Evolutionary conservation across 768 basidiomycete genomes (phyloP), one percentile per base, ranked within the genome.

Genomic region (Boletus tomentosulus): DNA sequence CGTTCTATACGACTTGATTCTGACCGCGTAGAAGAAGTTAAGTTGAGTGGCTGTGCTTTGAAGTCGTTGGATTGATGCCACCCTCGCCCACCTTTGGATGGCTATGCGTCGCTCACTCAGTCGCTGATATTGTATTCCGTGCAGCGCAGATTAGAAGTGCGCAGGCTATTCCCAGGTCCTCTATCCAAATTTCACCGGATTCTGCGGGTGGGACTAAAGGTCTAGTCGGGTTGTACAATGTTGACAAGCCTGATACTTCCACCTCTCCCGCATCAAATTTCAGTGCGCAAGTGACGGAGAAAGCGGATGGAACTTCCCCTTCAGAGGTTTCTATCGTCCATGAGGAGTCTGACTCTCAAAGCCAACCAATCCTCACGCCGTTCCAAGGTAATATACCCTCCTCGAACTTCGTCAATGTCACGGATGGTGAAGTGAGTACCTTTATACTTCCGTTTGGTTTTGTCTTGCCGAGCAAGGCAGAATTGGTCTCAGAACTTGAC

Each of bases 81-180:
- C 84, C 86, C 47, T 78, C 85, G 45, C 78, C 84, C 33, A 78
- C 78, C 12, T 89, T 79, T 72, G 86, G 85, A 74, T 86, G 84
- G 82, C 66, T 87, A 52, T 86, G 85, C 62, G 86, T 87, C 30
- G 72, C 80, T 45, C 78, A 81, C 54, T 80, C 85, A 13, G 70
- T 80, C 19, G 73, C 76, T 50, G 81, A 86, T 51, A 83, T 91
- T 51, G 64, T 86, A 34, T 72, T 78, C 11, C 80, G 84, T 75
- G 86, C 84, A 33, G 82, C 82, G 4, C 78, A 76, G 34, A 77
- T 86, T 34, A 77, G 82, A 64, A 78, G 77, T 19, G 67, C 76
- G 8, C 79, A 78, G 49, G 53, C 31, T 7, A 19, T 54, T 24
- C 55, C 50, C 7, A 61, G 50, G 27, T 38, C 50, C 8, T 19